Base-by-base conservation (phyloP, 1,139 yeast genomes). In the Magnusiomyces magnusii region DNA sequence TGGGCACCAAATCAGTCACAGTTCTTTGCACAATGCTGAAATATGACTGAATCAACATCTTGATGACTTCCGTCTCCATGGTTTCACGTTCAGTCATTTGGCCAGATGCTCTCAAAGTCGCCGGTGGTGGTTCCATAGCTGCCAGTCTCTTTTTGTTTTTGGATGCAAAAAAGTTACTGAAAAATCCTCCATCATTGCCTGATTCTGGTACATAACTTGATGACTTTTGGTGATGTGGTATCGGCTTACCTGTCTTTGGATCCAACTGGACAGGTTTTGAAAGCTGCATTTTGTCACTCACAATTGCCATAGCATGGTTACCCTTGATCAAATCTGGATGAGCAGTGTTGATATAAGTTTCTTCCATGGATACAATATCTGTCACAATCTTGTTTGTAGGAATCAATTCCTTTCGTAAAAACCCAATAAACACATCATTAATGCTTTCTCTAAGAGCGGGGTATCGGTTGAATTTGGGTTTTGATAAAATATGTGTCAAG, bases 291-390 rank as follows among this genome's bases (percentile, higher is more conserved):
- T 85, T 90, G 64, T 93, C 98, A 71, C 88, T 92, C 47, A 93
- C 97, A 72, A 91, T 86, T 5, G 92, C 84, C 95, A 93, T 87
- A 3, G 99, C 99, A 70, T 88, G 95, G 51, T 95, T 85, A 51
- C 99, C 99, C 72, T 89, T 92, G 67, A 93, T 80, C 69, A 93
- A 82, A 72, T 93, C 99, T 1, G 99, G 99, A 71, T 93, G 99
- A 1, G 97, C 98, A 21, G 99, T 93, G 73, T 93, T 93, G 65
- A 93, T 91, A 74, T 93, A 93, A 3, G 96, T 87, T 69, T 91
- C 95, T 74, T 93, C 99, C 63, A 96, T 78, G 63, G 75, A 77
- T 65, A 93, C 91, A 60, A 93, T 80, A 72, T 93, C 98, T 31
- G 79, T 74, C 51, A 92, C 96, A 69, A 93, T 88, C 58, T 82